Conservation (phyloP, 441 rosid genomes). For the Metrosideros polymorpha region DNA sequence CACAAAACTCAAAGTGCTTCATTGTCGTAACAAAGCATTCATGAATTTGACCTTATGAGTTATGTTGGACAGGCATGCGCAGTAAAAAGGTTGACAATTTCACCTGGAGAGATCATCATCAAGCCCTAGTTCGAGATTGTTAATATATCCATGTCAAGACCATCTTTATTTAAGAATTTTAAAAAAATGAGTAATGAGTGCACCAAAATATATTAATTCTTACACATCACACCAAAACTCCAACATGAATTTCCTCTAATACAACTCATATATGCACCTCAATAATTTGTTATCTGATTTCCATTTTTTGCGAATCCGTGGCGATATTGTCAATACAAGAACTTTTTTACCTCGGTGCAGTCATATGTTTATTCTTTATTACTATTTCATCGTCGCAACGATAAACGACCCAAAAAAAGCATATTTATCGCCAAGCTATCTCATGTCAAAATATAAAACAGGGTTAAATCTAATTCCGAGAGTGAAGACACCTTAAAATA, state of each 20-base stretch:
- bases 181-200: accelerated
- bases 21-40: not conserved
- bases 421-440: not conserved
- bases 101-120: accelerated
- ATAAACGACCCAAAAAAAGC: too few relatives aligned
- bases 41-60: not conserved
- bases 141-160: not conserved
- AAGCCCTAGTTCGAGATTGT: not conserved
- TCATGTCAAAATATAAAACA: not conserved
- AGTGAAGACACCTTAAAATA: not conserved
- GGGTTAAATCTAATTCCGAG: not conserved
- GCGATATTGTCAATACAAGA: not conserved
- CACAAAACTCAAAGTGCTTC: not conserved
- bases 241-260: too few relatives aligned
- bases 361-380: too few relatives aligned
- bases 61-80: not conserved
- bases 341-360: not conserved
- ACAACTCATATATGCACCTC: too few relatives aligned
- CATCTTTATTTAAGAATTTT: not conserved
- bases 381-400: too few relatives aligned
- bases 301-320: not conserved
- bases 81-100: not conserved
- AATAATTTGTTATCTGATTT: too few relatives aligned
- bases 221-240: not conserved
- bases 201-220: not conserved